Percentiles rank a stretch among this genome's conserved stretches.
phyloP scores from a whole-genome alignment of 495 filamentous ascomycete genomes.

The Aspergillus carlsbadensis region DNA sequence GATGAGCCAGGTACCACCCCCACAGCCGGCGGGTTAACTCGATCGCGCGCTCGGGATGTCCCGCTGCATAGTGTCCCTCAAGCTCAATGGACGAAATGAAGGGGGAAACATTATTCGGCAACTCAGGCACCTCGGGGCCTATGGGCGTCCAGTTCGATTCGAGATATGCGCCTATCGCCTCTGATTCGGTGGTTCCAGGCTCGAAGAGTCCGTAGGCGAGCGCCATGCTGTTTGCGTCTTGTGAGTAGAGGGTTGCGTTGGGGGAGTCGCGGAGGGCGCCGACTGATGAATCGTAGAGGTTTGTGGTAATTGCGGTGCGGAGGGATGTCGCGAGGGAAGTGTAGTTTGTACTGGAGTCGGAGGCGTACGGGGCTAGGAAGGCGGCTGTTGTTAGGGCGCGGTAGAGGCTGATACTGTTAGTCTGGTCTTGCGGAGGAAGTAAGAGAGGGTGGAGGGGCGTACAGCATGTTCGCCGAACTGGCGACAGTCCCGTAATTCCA shows the following conservation, averaged over 20 bases:
- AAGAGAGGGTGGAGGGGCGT: conserved; percentile 5
- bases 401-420: conserved; percentile 40
- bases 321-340: conserved; percentile 38
- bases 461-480: conserved; percentile 52
- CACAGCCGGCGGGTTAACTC: conserved; percentile 58
- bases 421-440: background rate
- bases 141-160: conserved; percentile 54
- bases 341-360: background rate
- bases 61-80: conserved; percentile 53
- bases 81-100: conserved; percentile 63
- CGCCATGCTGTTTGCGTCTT: conserved; percentile 54
- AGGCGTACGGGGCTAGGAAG: conserved; percentile 41
- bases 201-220: conserved; percentile 24
- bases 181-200: conserved; percentile 31
- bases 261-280: conserved; percentile 60
- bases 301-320: conserved; percentile 39
- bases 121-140: conserved; percentile 58
- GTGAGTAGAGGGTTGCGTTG: conserved; percentile 47
- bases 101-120: conserved; percentile 57
- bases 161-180: conserved; percentile 47
- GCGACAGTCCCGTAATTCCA: conserved; percentile 43
- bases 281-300: conserved; percentile 50
- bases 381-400: conserved; percentile 50
- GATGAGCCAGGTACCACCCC: conserved; percentile 62
- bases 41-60: conserved; percentile 46